Evolutionary conservation across 2,329 filamentous ascomycete species (phyloP).

Genomic region (Elsinoe ampelina): DNA sequence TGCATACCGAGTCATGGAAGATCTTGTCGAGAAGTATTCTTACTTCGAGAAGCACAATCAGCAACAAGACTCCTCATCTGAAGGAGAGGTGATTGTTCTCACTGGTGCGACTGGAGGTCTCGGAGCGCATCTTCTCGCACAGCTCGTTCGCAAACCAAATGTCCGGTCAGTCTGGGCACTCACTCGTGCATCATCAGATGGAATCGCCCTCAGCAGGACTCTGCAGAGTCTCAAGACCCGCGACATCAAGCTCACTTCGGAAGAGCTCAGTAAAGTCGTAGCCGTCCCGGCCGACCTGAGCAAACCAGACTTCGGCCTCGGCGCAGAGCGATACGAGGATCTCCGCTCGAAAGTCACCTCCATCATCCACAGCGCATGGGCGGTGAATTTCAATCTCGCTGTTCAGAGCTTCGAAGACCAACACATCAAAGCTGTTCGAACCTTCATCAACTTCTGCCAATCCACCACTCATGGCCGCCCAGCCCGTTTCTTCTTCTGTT

Average conservation of each 20-base stretch:
- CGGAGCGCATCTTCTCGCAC: slow-evolving; percentile 47
- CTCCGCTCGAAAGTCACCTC: slow-evolving; percentile 29
- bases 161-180: slow-evolving; percentile 42
- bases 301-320: slow-evolving; percentile 34
- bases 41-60: slow-evolving; percentile 26
- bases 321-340: slow-evolving; percentile 20
- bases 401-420: slow-evolving; percentile 43
- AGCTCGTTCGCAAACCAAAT: slow-evolving; percentile 24
- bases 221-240: slow-evolving; percentile 28
- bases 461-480: slow-evolving; percentile 21
- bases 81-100: slow-evolving; percentile 32
- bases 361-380: slow-evolving; percentile 46
- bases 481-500: slow-evolving; percentile 41
- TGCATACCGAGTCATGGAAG: slow-evolving; percentile 30
- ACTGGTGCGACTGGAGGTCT: slow-evolving; percentile 59
- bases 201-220: slow-evolving; percentile 29
- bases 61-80: slow-evolving; percentile 1
- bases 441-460: slow-evolving; percentile 36
- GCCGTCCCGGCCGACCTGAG: slow-evolving; percentile 35
- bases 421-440: slow-evolving; percentile 36
- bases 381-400: slow-evolving; percentile 48
- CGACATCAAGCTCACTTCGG: slow-evolving; percentile 27
- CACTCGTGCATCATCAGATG: slow-evolving; percentile 37
- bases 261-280: slow-evolving; percentile 27
- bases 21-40: slow-evolving; percentile 39